A percentile compares a stretch with the other conserved stretches of the same genome.
Conservation (phyloP, 2,329 filamentous ascomycete species). For the Penicillium polonicum region DNA sequence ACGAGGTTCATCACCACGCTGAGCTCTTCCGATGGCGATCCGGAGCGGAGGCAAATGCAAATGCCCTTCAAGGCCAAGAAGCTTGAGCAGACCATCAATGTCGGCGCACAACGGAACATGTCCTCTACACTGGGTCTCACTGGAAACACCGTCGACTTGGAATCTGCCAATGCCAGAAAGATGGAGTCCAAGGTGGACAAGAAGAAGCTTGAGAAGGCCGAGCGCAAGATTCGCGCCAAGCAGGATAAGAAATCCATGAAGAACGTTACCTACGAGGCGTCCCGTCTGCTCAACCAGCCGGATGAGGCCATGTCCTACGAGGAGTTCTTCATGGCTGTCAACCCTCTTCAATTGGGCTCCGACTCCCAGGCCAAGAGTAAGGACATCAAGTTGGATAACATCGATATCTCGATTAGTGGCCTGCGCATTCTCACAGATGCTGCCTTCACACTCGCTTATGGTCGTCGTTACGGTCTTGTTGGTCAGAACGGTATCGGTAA, state of each 20-base stretch:
- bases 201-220: constrained; percentile 99
- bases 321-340: constrained; percentile 99
- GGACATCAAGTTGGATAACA: constrained; percentile 96
- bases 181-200: constrained; percentile 96
- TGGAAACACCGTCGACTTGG: constrained; percentile 80
- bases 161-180: constrained; percentile 88
- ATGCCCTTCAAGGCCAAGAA: constrained; percentile 76
- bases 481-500: constrained; percentile 99
- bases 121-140: constrained; percentile 91
- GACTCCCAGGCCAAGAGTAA: constrained; percentile 81
- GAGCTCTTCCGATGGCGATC: constrained; percentile 69
- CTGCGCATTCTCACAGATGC: constrained; percentile 88
- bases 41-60: constrained; percentile 66
- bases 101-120: constrained; percentile 90
- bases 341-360: constrained; percentile 82
- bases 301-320: constrained; percentile 90
- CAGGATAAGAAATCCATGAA: constrained; percentile 99
- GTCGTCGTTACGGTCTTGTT: constrained; percentile 91
- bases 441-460: constrained; percentile 83
- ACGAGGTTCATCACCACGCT: constrained; percentile 86
- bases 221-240: constrained; percentile 95
- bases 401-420: constrained; percentile 90
- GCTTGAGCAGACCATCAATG: constrained; percentile 91
- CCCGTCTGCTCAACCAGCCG: constrained; percentile 77
- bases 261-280: constrained; percentile 96